Evolutionary conservation across 139 green algal genomes (phyloP).

Genomic region (Tetraselmis chui): DNA sequence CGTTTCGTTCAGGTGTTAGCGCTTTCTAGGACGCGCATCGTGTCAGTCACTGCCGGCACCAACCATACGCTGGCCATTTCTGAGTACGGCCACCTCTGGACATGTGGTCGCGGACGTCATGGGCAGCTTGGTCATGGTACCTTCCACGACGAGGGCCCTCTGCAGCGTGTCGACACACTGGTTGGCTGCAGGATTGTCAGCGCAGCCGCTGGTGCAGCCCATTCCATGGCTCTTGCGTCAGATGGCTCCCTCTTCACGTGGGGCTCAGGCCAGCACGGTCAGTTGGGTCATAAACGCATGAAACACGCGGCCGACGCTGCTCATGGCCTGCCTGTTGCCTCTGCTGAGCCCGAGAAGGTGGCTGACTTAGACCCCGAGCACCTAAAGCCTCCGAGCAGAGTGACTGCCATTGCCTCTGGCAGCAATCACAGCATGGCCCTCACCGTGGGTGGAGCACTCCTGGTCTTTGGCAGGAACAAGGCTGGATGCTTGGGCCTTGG

Average conservation of each 20-base stretch:
- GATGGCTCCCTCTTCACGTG: slow-evolving; percentile 76
- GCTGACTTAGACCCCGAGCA: background rate
- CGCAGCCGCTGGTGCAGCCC: slow-evolving; percentile 49
- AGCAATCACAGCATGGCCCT: slow-evolving; percentile 62
- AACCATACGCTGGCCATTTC: slow-evolving; percentile 75
- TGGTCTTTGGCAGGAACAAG: slow-evolving; percentile 63
- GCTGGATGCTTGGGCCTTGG: slow-evolving; percentile 36
- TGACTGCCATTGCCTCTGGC: slow-evolving; percentile 67
- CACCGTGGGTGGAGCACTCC: slow-evolving; percentile 55
- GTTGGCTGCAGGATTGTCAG: slow-evolving; percentile 46
- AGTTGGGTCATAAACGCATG: slow-evolving; percentile 3
- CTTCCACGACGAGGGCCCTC: slow-evolving; percentile 42
- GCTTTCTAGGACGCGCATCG: slow-evolving; percentile 8
- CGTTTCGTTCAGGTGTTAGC: background rate
- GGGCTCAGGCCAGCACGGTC: slow-evolving; percentile 28
- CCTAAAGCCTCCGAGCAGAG: slow-evolving; percentile 29
- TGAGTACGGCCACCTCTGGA: slow-evolving; percentile 58
- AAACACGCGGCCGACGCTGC: background rate
- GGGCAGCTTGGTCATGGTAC: slow-evolving; percentile 57
- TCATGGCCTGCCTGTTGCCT: background rate
- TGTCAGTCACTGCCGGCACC: slow-evolving; percentile 24
- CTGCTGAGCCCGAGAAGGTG: background rate
- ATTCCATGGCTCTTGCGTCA: slow-evolving; percentile 64
- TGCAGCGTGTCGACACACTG: slow-evolving; percentile 28
- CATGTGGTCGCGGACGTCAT: slow-evolving; percentile 56